These are phyloP conservation scores for Hypoxylon sp. DNA, from an alignment of 2,329 filamentous ascomycete genomes.

Conservation along the genomic window DNA sequence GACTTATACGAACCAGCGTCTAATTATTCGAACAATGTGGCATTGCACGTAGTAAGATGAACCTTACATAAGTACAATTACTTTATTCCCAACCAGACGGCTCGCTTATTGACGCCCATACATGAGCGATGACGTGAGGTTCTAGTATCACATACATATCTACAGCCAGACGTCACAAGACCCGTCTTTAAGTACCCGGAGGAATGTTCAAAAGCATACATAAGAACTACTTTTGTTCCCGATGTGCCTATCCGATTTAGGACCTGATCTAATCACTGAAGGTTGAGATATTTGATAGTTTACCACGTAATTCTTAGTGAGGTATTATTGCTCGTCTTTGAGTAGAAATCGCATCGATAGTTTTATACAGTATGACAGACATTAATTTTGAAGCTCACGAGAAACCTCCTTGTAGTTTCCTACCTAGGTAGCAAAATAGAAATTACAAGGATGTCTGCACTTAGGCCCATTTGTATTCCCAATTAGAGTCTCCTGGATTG, in stretches of 20 bases:
- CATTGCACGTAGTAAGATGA: neutral
- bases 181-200: neutral
- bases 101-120: neutral
- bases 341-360: no score
- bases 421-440: no score
- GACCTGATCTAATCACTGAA: neutral
- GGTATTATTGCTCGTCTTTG: neutral
- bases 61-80: neutral
- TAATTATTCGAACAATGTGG: neutral
- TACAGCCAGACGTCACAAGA: neutral
- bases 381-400: no score
- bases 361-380: no score
- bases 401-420: no score
- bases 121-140: neutral
- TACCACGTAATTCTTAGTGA: neutral
- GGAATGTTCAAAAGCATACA: neutral
- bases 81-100: neutral
- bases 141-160: neutral
- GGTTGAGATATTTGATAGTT: neutral
- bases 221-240: neutral
- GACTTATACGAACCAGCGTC: constrained; percentile 1
- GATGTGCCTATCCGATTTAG: neutral
- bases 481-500: no score
- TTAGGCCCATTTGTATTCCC: no score
- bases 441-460: no score